A percentile compares a stretch with the other conserved stretches of the same genome.
Evolutionary conservation across 345 rosid species (phyloP).

Genomic region (Balakata baccata): DNA sequence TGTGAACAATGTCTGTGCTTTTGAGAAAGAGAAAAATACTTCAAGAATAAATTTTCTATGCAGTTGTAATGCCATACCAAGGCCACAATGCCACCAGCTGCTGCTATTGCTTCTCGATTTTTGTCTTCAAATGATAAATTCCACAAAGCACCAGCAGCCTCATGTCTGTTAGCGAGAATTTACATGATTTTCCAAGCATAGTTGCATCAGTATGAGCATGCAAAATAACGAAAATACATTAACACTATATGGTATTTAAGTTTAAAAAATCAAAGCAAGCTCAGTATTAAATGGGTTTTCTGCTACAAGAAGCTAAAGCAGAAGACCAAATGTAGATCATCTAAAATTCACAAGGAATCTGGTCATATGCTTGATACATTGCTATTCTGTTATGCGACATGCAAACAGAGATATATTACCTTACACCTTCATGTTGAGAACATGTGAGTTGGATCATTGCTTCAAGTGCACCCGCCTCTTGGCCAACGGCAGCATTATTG

Average conservation of each 20-base stretch:
- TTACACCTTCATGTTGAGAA: constrained; percentile 40
- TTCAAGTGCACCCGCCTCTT: constrained; percentile 39
- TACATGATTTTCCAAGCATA: background rate
- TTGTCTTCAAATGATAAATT: constrained; percentile 42
- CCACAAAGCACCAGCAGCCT: constrained; percentile 48
- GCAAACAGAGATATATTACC: constrained; percentile 20
- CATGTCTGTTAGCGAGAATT: constrained; percentile 27
- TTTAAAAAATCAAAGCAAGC: background rate
- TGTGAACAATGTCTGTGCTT: too few species aligned
- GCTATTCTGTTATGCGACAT: background rate
- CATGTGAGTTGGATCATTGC: constrained; percentile 35
- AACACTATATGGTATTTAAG: background rate
- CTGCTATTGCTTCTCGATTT: constrained; percentile 43
- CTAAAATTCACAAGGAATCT: background rate
- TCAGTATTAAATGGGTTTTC: background rate
- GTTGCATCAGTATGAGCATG: background rate
- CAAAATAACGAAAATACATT: background rate
- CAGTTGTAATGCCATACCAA: constrained; percentile 24
- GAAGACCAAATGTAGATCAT: background rate
- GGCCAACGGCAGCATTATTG: constrained; percentile 37
- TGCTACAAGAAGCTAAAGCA: background rate
- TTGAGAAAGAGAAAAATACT: background rate
- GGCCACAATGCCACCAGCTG: constrained; percentile 40
- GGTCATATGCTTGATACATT: background rate
- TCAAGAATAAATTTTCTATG: background rate